Evolutionary conservation across 306 rosid species (phyloP).

Genomic region (Lathyrus aphaca): DNA sequence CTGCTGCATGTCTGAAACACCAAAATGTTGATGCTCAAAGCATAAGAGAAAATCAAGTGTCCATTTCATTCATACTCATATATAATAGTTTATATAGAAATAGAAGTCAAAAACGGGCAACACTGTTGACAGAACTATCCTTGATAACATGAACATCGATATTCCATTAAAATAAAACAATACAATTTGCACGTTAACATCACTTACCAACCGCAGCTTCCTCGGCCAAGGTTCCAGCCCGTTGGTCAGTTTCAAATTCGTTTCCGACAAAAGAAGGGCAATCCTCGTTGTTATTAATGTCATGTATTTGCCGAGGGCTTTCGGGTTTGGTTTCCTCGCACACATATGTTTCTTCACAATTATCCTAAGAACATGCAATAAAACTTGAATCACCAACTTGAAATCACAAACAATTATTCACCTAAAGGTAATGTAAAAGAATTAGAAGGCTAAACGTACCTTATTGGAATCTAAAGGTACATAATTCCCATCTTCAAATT

Average conservation of each 20-base stretch:
- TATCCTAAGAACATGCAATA: conserved; percentile 44
- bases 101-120: no score
- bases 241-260: conserved; percentile 42
- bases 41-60: no score
- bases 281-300: conserved; percentile 38
- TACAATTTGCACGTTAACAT: conserved; percentile 27
- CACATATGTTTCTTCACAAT: conserved; percentile 37
- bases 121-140: no score
- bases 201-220: conserved; percentile 48
- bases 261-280: conserved; percentile 35
- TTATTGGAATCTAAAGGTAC: conserved; percentile 58
- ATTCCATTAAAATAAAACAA: background rate
- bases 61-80: no score
- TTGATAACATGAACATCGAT: no score
- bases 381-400: conserved; percentile 18
- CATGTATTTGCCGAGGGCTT: conserved; percentile 33
- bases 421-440: background rate
- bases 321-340: conserved; percentile 42
- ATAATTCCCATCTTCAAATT: conserved; percentile 81
- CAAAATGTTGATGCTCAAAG: no score
- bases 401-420: conserved; percentile 18
- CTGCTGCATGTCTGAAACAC: no score
- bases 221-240: conserved; percentile 33
- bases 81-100: no score
- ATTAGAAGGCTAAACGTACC: conserved; percentile 41